Percentiles rank a stretch among this genome's conserved stretches.
Evolutionary conservation across 2,329 filamentous ascomycete species (phyloP).

Genomic region (Fusarium vanettenii): DNA sequence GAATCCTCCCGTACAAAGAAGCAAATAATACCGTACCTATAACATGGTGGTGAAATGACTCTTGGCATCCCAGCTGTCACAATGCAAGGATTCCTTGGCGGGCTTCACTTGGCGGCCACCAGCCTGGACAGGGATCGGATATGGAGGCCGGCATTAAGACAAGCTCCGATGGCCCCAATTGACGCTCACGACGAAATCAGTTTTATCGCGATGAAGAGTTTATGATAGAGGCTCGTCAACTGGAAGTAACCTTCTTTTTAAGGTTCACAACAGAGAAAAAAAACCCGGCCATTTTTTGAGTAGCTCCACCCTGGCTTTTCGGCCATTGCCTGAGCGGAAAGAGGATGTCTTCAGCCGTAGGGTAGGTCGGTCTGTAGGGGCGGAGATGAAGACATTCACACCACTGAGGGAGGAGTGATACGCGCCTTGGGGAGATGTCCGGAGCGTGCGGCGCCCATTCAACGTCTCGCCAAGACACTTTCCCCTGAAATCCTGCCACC

Average conservation of each 20-base stretch:
- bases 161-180: no score
- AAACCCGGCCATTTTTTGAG: background rate
- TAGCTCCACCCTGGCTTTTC: background rate
- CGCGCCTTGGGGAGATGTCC: background rate
- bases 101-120: background rate
- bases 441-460: background rate
- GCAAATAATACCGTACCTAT: background rate
- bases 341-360: background rate
- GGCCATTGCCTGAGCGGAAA: background rate
- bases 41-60: background rate
- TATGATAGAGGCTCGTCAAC: background rate
- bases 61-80: background rate
- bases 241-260: background rate
- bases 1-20: background rate
- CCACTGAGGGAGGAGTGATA: background rate
- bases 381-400: background rate
- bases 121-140: background rate
- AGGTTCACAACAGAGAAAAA: background rate
- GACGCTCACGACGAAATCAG: background rate
- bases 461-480: background rate
- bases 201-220: background rate
- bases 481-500: background rate
- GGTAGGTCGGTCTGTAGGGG: background rate
- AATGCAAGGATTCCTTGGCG: background rate
- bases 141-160: background rate